A percentile compares a stretch with the other conserved stretches of the same genome.
Evolutionary conservation across 768 basidiomycete genomes (phyloP).

Genomic region (Arthromyces matolae): DNA sequence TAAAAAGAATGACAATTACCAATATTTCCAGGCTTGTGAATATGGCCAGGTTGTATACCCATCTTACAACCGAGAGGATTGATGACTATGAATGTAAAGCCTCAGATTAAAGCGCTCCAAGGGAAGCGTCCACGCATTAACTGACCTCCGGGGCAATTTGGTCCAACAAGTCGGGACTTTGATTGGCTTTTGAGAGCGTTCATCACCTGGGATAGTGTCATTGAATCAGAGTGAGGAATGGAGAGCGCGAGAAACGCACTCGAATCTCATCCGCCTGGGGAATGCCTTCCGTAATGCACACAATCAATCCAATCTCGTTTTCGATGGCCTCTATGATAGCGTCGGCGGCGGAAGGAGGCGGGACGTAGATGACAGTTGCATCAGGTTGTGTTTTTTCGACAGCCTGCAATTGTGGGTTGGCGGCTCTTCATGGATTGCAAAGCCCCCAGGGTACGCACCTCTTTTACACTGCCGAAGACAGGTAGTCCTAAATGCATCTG

Average conservation of each 20-base stretch:
- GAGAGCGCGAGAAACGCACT: conserved; percentile 39
- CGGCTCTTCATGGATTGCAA: not conserved
- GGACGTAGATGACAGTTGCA: conserved; percentile 95
- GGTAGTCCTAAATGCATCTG: conserved; percentile 93
- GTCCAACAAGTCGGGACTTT: conserved; percentile 93
- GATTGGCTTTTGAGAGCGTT: conserved; percentile 93
- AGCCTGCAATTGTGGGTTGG: conserved; percentile 57
- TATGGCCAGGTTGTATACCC: conserved; percentile 97
- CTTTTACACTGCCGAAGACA: conserved; percentile 87
- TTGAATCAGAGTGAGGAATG: conserved; percentile 3
- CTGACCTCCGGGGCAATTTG: conserved; percentile 89
- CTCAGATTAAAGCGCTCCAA: not conserved
- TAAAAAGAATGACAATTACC: too few relatives aligned
- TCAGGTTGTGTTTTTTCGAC: conserved; percentile 84
- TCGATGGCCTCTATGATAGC: conserved; percentile 99
- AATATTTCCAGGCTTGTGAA: conserved; percentile 94
- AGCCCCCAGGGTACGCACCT: conserved; percentile 47
- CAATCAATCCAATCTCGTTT: conserved; percentile 95
- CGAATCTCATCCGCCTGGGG: conserved; percentile 96
- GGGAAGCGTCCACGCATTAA: not conserved
- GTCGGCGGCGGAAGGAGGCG: conserved; percentile 92
- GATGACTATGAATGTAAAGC: conserved; percentile 52
- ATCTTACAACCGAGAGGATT: conserved; percentile 98
- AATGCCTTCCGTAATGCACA: conserved; percentile 98
- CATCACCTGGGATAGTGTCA: conserved; percentile 60